A percentile compares a stretch with the other conserved stretches of the same genome.
phyloP scores from a whole-genome alignment of 306 rosid genomes.

The Cicer yamashitae region DNA sequence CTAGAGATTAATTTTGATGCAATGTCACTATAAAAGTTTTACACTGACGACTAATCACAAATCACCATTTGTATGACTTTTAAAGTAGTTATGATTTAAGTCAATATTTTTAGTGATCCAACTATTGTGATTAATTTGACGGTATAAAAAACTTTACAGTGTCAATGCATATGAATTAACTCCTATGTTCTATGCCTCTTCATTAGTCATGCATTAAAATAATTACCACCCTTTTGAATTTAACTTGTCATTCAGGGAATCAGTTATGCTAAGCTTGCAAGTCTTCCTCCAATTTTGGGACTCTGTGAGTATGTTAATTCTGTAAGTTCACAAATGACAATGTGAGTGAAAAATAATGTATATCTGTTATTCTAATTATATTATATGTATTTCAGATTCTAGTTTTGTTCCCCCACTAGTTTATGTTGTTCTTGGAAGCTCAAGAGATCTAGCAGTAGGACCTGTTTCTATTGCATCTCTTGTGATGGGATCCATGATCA shows the following conservation, averaged over 20 bases:
- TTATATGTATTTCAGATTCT: slow-evolving; percentile 58
- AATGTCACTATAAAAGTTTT: too few species aligned
- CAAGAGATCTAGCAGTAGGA: slow-evolving; percentile 82
- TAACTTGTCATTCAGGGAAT: slow-evolving; percentile 63
- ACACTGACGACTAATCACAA: too few species aligned
- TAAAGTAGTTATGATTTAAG: too few species aligned
- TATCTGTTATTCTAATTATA: background rate
- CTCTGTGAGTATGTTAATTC: slow-evolving; percentile 67
- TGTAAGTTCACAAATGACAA: background rate
- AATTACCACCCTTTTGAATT: background rate
- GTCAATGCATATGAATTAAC: too few species aligned
- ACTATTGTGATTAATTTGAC: too few species aligned
- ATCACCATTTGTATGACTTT: too few species aligned
- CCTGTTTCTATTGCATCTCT: slow-evolving; percentile 90
- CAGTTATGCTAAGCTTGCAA: slow-evolving; percentile 86
- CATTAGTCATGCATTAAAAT: background rate
- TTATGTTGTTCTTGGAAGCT: slow-evolving; percentile 82
- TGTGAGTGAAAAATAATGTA: background rate
- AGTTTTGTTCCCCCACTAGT: slow-evolving; percentile 92
- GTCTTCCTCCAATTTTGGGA: slow-evolving; percentile 77
- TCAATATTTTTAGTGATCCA: too few species aligned
- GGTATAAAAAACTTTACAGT: too few species aligned
- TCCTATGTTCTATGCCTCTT: background rate
- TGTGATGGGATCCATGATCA: slow-evolving; percentile 81
- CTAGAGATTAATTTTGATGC: too few species aligned